Conservation (phyloP, 768 basidiomycete species). For the Termitomyces sp. region DNA sequence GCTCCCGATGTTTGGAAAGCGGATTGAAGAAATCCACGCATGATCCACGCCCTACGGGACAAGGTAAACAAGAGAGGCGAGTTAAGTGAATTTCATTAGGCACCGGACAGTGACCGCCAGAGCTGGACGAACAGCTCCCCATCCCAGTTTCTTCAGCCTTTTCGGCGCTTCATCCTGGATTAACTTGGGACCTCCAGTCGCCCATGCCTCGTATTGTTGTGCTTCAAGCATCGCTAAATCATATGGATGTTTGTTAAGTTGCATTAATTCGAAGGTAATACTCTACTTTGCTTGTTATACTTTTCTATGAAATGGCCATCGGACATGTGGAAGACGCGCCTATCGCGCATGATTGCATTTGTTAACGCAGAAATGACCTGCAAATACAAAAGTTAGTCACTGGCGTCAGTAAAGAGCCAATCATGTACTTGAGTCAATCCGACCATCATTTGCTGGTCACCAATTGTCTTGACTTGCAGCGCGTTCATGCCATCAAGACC, state of each 20-base stretch:
- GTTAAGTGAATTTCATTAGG: not conserved
- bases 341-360: slow-evolving; percentile 36
- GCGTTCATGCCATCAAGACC: not conserved
- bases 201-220: slow-evolving; percentile 25
- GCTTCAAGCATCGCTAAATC: slow-evolving; percentile 25
- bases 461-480: not conserved
- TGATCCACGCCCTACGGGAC: slow-evolving; percentile 31
- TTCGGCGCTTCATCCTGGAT: slow-evolving; percentile 27
- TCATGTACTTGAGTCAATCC: not conserved
- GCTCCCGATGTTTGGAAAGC: slow-evolving; percentile 11
- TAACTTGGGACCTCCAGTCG: slow-evolving; percentile 22
- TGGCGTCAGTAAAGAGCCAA: not conserved
- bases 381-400: not conserved
- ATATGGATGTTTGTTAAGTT: not conserved
- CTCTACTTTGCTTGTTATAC: slow-evolving; percentile 32
- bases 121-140: slow-evolving; percentile 28
- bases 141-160: slow-evolving; percentile 21
- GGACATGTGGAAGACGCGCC: slow-evolving; percentile 32
- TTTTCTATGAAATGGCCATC: slow-evolving; percentile 26
- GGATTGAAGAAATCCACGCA: slow-evolving; percentile 28
- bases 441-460: not conserved
- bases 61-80: not conserved
- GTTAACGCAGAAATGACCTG: not conserved
- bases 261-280: not conserved
- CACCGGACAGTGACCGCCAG: slow-evolving; percentile 33